phyloP scores from a whole-genome alignment of 179 eudicot species.

The Sideroxylon spinosum region DNA sequence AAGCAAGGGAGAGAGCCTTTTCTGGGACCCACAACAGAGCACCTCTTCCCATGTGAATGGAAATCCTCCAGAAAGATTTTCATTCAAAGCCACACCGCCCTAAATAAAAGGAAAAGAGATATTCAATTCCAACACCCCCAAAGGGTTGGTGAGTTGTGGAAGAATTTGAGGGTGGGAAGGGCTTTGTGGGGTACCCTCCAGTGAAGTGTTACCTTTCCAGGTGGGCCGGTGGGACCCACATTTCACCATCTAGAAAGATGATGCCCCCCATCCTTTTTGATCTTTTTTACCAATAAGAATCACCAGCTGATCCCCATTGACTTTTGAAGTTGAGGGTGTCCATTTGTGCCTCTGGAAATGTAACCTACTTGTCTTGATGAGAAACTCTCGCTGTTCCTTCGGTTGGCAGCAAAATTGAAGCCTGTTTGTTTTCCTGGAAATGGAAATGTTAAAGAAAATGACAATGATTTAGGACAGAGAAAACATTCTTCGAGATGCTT shows the following conservation, averaged over 20 bases:
- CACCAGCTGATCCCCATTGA: slow-evolving; percentile 17
- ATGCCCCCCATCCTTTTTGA: slow-evolving; percentile 14
- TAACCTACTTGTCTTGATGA: background rate
- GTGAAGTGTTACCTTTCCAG: slow-evolving; percentile 24
- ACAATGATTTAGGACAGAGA: background rate
- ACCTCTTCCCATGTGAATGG: slow-evolving; percentile 34
- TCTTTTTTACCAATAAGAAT: slow-evolving; percentile 3
- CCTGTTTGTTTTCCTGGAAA: background rate
- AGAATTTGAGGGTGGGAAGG: slow-evolving; percentile 17
- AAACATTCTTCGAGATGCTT: background rate
- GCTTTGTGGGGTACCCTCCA: slow-evolving; percentile 1
- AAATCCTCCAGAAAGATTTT: slow-evolving; percentile 19
- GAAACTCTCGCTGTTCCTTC: background rate
- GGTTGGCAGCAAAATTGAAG: slow-evolving; percentile 13
- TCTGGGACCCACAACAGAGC: slow-evolving; percentile 24
- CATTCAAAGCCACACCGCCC: slow-evolving; percentile 30
- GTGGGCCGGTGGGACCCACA: slow-evolving; percentile 14
- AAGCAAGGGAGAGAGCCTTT: slow-evolving; percentile 29
- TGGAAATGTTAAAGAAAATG: background rate
- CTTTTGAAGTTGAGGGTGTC: slow-evolving; percentile 7
- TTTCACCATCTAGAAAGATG: background rate
- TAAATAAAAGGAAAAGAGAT: slow-evolving; percentile 12
- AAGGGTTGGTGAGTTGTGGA: slow-evolving; percentile 24
- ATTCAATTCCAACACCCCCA: slow-evolving; percentile 15
- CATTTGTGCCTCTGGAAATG: slow-evolving; percentile 5